Percentiles rank a stretch among this genome's conserved stretches.
Conservation (phyloP, 345 rosid species). For the Arabidopsis thaliana region DNA sequence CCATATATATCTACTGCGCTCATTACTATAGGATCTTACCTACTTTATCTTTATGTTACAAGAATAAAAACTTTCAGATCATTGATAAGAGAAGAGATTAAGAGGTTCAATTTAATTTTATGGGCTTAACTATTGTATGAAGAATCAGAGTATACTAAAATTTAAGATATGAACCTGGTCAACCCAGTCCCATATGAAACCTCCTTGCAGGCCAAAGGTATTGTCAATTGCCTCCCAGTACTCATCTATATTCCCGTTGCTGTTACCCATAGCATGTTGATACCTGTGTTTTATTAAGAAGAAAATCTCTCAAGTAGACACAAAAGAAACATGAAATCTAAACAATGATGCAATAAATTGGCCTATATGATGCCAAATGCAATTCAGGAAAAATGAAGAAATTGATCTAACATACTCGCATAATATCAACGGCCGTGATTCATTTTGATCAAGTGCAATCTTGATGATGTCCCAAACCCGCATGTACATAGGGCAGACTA, state of each 20-base stretch:
- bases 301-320: constrained; percentile 15
- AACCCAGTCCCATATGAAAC: constrained; percentile 99
- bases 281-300: constrained; percentile 63
- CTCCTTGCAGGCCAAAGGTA: constrained; percentile 98
- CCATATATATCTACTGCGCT: constrained; percentile 19
- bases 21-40: constrained; percentile 12
- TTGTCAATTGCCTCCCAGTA: constrained; percentile 96
- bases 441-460: constrained; percentile 87
- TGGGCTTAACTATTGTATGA: not conserved
- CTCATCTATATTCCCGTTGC: constrained; percentile 82
- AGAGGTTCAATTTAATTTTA: constrained; percentile 2
- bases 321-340: constrained; percentile 26
- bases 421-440: constrained; percentile 89
- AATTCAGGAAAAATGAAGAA: constrained; percentile 25
- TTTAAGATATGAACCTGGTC: constrained; percentile 71
- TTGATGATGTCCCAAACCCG: constrained; percentile 94
- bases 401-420: constrained; percentile 84
- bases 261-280: constrained; percentile 98
- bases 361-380: constrained; percentile 15
- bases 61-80: constrained; percentile 8
- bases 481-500: constrained; percentile 99
- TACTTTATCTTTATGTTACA: constrained; percentile 14
- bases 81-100: constrained; percentile 2
- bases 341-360: constrained; percentile 26
- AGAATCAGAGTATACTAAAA: constrained; percentile 1